phyloP scores from a whole-genome alignment of 495 filamentous ascomycete species.

The Tuber microsphaerosporum region DNA sequence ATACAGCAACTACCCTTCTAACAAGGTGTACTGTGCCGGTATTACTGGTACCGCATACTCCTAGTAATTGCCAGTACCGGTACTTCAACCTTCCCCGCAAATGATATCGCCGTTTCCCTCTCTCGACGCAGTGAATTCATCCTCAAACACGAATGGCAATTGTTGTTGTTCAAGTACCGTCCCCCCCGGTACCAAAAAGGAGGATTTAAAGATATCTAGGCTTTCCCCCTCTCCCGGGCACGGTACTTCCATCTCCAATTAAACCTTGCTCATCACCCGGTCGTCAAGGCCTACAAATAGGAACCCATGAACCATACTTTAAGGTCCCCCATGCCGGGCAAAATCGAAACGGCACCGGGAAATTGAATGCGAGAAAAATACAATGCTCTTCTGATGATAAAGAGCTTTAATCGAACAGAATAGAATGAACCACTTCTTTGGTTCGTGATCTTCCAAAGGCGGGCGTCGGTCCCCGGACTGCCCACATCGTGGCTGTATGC shows the following conservation, averaged over 20 bases:
- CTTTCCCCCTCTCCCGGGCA: neutral
- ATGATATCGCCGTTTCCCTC: neutral
- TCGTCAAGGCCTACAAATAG: neutral
- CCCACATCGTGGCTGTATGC: slow-evolving; percentile 41
- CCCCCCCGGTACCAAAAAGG: neutral
- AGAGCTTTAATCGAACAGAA: slow-evolving; percentile 9
- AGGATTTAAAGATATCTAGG: neutral
- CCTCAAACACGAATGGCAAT: neutral
- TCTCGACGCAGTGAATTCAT: neutral
- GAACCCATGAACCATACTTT: neutral
- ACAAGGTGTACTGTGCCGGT: neutral
- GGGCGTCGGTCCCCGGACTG: slow-evolving; percentile 32
- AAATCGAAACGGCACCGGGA: neutral
- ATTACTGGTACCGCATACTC: neutral
- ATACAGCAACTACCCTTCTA: neutral
- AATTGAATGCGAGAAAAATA: neutral
- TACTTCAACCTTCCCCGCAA: neutral
- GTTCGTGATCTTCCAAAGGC: slow-evolving; percentile 16
- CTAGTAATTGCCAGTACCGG: neutral
- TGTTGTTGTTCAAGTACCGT: no score
- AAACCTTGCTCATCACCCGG: neutral
- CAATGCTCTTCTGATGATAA: slow-evolving; percentile 5
- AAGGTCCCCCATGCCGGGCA: neutral
- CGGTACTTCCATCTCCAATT: neutral
- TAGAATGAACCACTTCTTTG: slow-evolving; percentile 18